These are phyloP conservation scores for Apostasia ramifera DNA, from an alignment of 106 monocot genomes.

Conservation along the genomic window DNA sequence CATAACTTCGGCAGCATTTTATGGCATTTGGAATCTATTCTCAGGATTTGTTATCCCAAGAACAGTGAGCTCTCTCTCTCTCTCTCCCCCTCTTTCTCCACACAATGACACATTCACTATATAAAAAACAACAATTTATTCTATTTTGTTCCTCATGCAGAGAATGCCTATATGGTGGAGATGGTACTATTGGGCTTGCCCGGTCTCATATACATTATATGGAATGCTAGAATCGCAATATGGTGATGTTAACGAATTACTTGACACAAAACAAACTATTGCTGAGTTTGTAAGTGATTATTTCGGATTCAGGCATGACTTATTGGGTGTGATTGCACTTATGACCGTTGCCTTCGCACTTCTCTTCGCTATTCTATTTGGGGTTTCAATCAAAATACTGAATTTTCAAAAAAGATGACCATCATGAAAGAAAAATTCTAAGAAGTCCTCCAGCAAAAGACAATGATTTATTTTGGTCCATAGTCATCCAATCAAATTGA, in stretches of 20 bases:
- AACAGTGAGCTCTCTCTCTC: conserved; percentile 1
- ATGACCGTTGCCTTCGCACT: conserved; percentile 29
- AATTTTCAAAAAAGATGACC: conserved; percentile 44
- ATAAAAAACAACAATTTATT: neutral
- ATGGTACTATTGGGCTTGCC: conserved; percentile 42
- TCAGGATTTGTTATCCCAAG: conserved; percentile 8
- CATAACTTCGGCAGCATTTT: conserved; percentile 12
- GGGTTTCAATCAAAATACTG: conserved; percentile 30
- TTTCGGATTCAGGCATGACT: conserved; percentile 38
- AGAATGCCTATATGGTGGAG: conserved; percentile 39
- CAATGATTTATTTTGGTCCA: no score
- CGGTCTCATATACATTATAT: conserved; percentile 39
- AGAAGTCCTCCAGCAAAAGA: no score
- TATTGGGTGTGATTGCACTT: conserved; percentile 34
- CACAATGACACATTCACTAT: no score
- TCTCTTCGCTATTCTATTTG: conserved; percentile 50
- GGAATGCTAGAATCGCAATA: conserved; percentile 47
- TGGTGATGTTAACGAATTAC: conserved; percentile 14
- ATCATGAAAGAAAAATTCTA: no score
- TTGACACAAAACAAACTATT: neutral
- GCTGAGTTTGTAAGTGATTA: conserved; percentile 22
- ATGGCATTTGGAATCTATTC: conserved; percentile 11
- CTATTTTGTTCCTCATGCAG: conserved; percentile 6
- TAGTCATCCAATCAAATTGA: no score
- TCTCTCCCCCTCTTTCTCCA: neutral